Evolutionary conservation across 805 yeast genomes (phyloP).

Genomic region (Candida tammaniensis): DNA sequence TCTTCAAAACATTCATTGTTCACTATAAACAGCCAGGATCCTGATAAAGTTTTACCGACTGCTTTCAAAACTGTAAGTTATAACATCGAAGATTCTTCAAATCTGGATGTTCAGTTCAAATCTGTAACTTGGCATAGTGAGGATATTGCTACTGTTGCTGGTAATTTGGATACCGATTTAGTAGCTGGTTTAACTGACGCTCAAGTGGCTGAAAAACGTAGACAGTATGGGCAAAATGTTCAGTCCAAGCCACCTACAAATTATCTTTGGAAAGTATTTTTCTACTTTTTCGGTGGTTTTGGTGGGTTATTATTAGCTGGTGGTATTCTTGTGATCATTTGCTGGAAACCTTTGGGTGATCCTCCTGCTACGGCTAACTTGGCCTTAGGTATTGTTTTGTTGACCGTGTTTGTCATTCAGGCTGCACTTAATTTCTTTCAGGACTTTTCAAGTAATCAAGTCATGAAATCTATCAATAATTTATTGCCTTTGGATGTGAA

Average conservation of each 20-base stretch:
- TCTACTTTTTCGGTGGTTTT: conserved; percentile 48
- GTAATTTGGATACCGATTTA: conserved; percentile 18
- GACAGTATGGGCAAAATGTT: conserved; percentile 31
- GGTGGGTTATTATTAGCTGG: conserved; percentile 41
- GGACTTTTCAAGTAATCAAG: conserved; percentile 45
- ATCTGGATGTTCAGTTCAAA: conserved; percentile 17
- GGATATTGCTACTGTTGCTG: conserved; percentile 19
- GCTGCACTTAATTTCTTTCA: conserved; percentile 45
- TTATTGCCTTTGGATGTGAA: conserved; percentile 39
- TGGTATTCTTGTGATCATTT: conserved; percentile 39
- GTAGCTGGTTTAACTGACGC: conserved; percentile 20
- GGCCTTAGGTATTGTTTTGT: conserved; percentile 39
- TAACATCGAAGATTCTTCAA: conserved; percentile 22
- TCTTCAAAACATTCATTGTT: conserved; percentile 6
- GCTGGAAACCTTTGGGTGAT: conserved; percentile 48
- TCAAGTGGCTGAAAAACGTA: conserved; percentile 13
- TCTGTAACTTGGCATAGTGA: conserved; percentile 30
- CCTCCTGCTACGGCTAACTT: conserved; percentile 46
- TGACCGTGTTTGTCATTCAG: conserved; percentile 39
- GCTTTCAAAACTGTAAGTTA: conserved; percentile 37
- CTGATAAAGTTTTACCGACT: conserved; percentile 27
- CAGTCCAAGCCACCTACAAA: conserved; percentile 36
- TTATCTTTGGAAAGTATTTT: conserved; percentile 27
- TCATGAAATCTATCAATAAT: conserved; percentile 45
- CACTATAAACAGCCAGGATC: conserved; percentile 3